phyloP scores from a whole-genome alignment of 202 grass and related monocot genomes.

The Zoysia matrella region DNA sequence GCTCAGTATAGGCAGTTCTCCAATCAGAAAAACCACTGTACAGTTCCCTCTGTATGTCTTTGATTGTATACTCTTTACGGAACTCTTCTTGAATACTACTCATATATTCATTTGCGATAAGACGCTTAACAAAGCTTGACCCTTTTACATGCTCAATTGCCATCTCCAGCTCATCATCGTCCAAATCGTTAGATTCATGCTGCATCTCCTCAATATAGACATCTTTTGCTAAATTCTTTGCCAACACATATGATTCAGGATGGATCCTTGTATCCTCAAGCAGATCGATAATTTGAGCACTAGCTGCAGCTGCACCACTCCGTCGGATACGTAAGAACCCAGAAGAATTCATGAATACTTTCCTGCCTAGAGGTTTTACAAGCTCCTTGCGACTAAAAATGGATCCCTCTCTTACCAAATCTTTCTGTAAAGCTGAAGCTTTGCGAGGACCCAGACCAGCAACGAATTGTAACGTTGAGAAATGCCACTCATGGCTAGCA shows the following conservation, averaged over 20 bases:
- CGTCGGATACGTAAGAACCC: conserved; percentile 88
- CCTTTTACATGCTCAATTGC: conserved; percentile 83
- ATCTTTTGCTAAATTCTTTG: conserved; percentile 91
- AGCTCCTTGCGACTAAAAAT: conserved; percentile 90
- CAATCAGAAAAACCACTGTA: conserved; percentile 68
- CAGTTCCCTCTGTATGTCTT: conserved; percentile 63
- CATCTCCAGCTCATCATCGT: conserved; percentile 87
- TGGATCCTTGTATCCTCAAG: conserved; percentile 99
- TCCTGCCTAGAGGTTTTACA: conserved; percentile 80
- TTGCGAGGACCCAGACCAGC: conserved; percentile 90
- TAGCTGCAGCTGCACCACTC: conserved; percentile 77
- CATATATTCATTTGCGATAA: conserved; percentile 63
- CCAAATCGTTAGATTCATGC: conserved; percentile 74
- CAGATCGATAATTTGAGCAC: conserved; percentile 83
- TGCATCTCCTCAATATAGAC: conserved; percentile 51
- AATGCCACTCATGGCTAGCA: conserved; percentile 98
- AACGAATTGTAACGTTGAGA: conserved; percentile 88
- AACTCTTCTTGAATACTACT: conserved; percentile 64
- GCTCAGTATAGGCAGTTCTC: conserved; percentile 69
- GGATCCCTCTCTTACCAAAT: conserved; percentile 85
- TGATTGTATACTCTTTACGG: conserved; percentile 66
- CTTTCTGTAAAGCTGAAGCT: conserved; percentile 85
- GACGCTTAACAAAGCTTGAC: conserved; percentile 32
- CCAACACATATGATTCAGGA: conserved; percentile 92
- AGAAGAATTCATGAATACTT: conserved; percentile 90